A percentile compares a stretch with the other conserved stretches of the same genome.
phyloP scores from a whole-genome alignment of 169 alveolate genomes.

The Perkinsus marinus region DNA sequence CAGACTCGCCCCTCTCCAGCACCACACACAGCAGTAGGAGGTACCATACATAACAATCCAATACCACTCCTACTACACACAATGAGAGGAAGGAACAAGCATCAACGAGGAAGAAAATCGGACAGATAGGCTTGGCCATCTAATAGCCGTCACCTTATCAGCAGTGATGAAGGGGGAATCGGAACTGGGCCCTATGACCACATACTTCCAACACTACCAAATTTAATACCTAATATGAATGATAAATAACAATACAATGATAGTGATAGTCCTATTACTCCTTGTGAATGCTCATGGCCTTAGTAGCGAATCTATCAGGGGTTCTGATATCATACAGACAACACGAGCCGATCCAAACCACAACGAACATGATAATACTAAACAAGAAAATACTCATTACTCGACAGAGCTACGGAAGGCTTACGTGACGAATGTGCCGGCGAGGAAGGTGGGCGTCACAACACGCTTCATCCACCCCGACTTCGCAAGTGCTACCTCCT shows the following conservation, averaged over 20 bases:
- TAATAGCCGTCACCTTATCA: neutral
- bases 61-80: neutral
- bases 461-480: neutral
- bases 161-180: neutral
- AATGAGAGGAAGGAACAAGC: neutral
- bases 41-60: neutral
- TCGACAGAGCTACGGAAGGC: neutral
- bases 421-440: neutral
- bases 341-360: neutral
- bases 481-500: neutral
- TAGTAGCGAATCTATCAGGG: neutral
- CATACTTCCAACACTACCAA: neutral
- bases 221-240: neutral
- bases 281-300: neutral
- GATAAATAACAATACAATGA: too few relatives aligned
- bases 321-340: neutral
- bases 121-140: neutral
- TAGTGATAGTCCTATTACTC: neutral
- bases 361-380: neutral
- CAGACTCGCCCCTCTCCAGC: neutral
- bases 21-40: neutral
- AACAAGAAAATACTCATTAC: neutral
- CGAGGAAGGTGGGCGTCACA: neutral
- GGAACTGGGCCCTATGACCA: neutral
- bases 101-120: neutral